phyloP scores from a whole-genome alignment of 1,284 basidiomycete species.

The Trametes hirsuta region DNA sequence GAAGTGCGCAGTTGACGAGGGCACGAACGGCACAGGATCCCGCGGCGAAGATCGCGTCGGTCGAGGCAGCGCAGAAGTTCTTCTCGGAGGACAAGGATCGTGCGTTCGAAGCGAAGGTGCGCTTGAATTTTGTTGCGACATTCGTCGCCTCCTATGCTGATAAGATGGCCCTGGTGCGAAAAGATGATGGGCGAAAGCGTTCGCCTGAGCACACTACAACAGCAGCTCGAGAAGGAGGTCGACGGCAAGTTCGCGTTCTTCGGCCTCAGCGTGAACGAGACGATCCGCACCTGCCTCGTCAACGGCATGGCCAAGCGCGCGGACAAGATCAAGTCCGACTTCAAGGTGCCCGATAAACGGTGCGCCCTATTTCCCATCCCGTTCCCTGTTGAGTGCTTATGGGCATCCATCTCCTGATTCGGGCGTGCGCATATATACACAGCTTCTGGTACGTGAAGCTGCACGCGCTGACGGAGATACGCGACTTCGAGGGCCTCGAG shows the following conservation, averaged over 20 bases:
- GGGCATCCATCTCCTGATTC: not conserved
- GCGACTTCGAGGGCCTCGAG: slow-evolving; percentile 87
- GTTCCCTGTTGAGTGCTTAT: too few relatives aligned
- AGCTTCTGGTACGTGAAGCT: slow-evolving; percentile 95
- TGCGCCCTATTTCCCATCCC: slow-evolving; percentile 31
- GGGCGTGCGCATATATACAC: not conserved
- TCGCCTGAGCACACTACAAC: slow-evolving; percentile 79
- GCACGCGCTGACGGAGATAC: slow-evolving; percentile 73
- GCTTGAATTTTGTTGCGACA: slow-evolving; percentile 7
- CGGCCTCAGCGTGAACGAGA: slow-evolving; percentile 83
- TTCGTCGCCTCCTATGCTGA: too few relatives aligned
- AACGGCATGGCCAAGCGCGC: slow-evolving; percentile 84
- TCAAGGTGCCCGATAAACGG: slow-evolving; percentile 92
- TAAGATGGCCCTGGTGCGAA: not conserved
- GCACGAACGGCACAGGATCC: slow-evolving; percentile 55
- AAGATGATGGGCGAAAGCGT: slow-evolving; percentile 91
- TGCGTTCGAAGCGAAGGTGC: slow-evolving; percentile 87
- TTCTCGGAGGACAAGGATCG: slow-evolving; percentile 95
- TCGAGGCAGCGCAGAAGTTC: slow-evolving; percentile 88
- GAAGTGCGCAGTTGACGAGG: not conserved
- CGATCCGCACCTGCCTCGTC: slow-evolving; percentile 74
- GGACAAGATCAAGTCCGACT: slow-evolving; percentile 84
- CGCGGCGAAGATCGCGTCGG: slow-evolving; percentile 66
- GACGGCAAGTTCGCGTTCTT: slow-evolving; percentile 79
- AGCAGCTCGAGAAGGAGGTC: slow-evolving; percentile 85